Conservation (phyloP, 805 yeast species). For the Citeromyces matritensis region DNA sequence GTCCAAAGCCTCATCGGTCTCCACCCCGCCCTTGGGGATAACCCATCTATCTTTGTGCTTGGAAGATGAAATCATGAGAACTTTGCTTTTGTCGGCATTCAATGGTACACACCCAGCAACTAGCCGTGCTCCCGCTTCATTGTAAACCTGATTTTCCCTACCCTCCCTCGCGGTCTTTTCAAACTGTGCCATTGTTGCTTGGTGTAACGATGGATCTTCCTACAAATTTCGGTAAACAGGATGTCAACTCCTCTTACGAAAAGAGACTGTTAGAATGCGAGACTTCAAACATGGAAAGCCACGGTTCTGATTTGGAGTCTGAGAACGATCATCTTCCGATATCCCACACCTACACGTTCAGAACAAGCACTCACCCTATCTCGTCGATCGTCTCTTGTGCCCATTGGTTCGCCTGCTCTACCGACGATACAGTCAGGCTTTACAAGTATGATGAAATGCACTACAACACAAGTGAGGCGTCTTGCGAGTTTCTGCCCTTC, state of each 20-base stretch:
- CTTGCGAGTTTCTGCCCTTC: slow-evolving; percentile 4
- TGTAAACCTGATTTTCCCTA: slow-evolving; percentile 42
- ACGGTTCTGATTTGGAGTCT: slow-evolving; percentile 5
- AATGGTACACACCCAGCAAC: slow-evolving; percentile 90
- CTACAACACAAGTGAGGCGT: slow-evolving; percentile 6
- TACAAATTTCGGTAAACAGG: slow-evolving; percentile 17
- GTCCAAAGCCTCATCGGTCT: slow-evolving; percentile 53
- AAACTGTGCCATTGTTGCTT: slow-evolving; percentile 6
- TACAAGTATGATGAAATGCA: slow-evolving; percentile 19
- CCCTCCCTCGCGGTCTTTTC: slow-evolving; percentile 33
- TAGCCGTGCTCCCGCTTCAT: slow-evolving; percentile 61
- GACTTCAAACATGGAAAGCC: slow-evolving; percentile 3
- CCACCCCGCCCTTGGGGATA: slow-evolving; percentile 93
- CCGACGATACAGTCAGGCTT: slow-evolving; percentile 11
- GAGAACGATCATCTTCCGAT: slow-evolving; percentile 18
- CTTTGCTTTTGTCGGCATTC: slow-evolving; percentile 36
- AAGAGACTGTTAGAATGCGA: slow-evolving; percentile 2
- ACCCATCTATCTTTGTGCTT: slow-evolving; percentile 66
- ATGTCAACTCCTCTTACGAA: slow-evolving; percentile 5
- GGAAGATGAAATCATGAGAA: slow-evolving; percentile 68
- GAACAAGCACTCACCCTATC: slow-evolving; percentile 8
- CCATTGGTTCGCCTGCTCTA: slow-evolving; percentile 12
- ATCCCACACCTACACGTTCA: slow-evolving; percentile 14
- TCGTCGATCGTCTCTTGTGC: slow-evolving; percentile 9
- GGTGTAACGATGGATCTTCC: slow-evolving; percentile 14